These are phyloP conservation scores for Aspergillus caelatus DNA, from an alignment of 2,329 filamentous ascomycete species.

Conservation along the genomic window DNA sequence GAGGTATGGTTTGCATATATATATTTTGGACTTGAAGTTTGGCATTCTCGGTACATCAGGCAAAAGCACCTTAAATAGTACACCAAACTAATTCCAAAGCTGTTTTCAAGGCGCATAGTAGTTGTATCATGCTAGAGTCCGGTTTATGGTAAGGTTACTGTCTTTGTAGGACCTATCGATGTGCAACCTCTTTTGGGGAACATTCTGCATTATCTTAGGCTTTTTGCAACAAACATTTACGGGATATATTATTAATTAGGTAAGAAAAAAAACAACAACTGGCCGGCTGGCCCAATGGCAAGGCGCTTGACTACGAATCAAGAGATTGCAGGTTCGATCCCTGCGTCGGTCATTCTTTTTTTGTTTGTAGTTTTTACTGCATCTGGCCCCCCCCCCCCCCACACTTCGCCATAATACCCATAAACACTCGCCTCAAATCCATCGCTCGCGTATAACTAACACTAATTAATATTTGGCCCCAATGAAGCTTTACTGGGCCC, in stretches of 20 bases:
- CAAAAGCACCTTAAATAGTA: neutral
- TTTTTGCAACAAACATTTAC: too few relatives aligned
- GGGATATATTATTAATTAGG: neutral
- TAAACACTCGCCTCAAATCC: too few relatives aligned
- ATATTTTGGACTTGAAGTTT: neutral
- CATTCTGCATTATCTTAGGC: too few relatives aligned
- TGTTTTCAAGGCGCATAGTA: neutral
- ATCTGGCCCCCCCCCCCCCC: neutral
- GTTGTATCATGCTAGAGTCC: neutral
- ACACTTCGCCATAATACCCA: too few relatives aligned
- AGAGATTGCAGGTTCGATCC: constrained; percentile 55
- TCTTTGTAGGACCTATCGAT: neutral
- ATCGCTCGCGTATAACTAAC: too few relatives aligned
- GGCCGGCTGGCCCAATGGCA: constrained; percentile 34
- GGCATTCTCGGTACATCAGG: neutral
- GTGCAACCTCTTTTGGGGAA: neutral
- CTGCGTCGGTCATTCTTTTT: constrained; percentile 38
- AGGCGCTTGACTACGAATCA: constrained; percentile 58
- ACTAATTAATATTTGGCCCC: too few relatives aligned
- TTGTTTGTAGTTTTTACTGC: neutral
- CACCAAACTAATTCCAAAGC: neutral
- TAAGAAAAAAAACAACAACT: neutral
- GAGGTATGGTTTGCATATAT: neutral
- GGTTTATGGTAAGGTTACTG: neutral
- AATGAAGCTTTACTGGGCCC: too few relatives aligned